phyloP scores from a whole-genome alignment of 176 grass and related monocot species.

The Hordeum marinum region DNA sequence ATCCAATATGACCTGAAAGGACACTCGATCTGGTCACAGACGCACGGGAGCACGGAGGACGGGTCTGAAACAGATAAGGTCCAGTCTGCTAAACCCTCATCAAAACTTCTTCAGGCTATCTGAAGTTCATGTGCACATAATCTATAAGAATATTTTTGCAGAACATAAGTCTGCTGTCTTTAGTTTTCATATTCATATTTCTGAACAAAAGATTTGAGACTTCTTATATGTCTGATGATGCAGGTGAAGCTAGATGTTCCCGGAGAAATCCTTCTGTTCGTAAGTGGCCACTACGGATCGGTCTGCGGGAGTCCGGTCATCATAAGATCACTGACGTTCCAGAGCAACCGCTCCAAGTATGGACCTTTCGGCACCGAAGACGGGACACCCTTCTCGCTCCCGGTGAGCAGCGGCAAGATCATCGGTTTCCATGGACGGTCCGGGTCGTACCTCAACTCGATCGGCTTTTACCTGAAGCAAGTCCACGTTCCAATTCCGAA shows the following conservation, averaged over 20 bases:
- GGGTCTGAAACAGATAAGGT: conserved; percentile 49
- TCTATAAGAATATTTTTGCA: too few relatives aligned
- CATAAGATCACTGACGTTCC: conserved; percentile 69
- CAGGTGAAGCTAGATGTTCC: conserved; percentile 69
- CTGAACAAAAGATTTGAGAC: too few relatives aligned
- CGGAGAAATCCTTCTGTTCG: conserved; percentile 42
- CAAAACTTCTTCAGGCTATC: background rate
- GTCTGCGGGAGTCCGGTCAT: conserved; percentile 48
- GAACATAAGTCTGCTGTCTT: too few relatives aligned
- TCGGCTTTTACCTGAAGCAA: conserved; percentile 68
- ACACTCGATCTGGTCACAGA: conserved; percentile 37
- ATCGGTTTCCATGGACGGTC: conserved; percentile 67
- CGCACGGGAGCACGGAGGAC: conserved; percentile 36
- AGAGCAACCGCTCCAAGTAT: conserved; percentile 55
- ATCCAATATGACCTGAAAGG: conserved; percentile 56
- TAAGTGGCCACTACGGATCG: conserved; percentile 63
- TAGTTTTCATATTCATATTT: too few relatives aligned
- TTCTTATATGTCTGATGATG: too few relatives aligned
- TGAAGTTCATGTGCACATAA: background rate
- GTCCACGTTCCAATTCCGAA: conserved; percentile 35
- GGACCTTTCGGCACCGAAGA: conserved; percentile 63
- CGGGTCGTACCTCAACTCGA: conserved; percentile 60
- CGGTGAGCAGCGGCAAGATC: conserved; percentile 45
- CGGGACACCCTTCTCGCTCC: conserved; percentile 60
- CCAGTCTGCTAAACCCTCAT: conserved; percentile 17